Conservation (phyloP, 768 basidiomycete species). For the Kwoniella sp. region DNA sequence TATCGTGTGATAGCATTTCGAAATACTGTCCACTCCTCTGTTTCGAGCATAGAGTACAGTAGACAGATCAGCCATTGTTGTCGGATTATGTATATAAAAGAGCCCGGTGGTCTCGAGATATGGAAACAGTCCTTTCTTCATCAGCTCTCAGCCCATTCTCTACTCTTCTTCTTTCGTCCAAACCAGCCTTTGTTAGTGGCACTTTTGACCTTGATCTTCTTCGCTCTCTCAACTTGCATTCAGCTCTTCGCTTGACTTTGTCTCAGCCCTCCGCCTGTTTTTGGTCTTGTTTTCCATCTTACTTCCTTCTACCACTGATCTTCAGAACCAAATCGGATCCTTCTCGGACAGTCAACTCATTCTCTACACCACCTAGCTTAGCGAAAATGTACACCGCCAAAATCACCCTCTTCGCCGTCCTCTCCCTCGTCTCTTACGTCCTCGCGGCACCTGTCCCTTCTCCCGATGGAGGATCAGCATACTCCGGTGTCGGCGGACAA, state of each 20-base stretch:
- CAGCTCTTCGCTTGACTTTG: neutral
- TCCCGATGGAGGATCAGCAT: slow-evolving; percentile 34
- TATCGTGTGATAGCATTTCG: no score
- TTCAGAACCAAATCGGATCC: neutral
- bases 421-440: slow-evolving; percentile 19
- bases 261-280: no score
- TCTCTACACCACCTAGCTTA: neutral
- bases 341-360: no score
- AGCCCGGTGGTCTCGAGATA: no score
- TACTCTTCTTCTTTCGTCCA: neutral
- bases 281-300: no score
- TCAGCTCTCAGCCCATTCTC: no score
- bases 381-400: slow-evolving; percentile 14
- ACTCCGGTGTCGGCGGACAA: slow-evolving; percentile 42
- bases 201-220: neutral
- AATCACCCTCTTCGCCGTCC: slow-evolving; percentile 17
- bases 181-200: neutral
- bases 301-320: neutral
- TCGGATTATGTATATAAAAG: no score
- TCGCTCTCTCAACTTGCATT: slow-evolving; percentile 2
- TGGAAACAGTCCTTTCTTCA: no score
- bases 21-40: no score
- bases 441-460: slow-evolving; percentile 27
- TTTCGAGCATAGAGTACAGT: no score
- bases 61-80: no score